Percentiles rank a stretch among this genome's conserved stretches.
These are phyloP conservation scores for Trichosporon sp. DNA, from an alignment of 1,284 basidiomycete species.

Conservation along the genomic window DNA sequence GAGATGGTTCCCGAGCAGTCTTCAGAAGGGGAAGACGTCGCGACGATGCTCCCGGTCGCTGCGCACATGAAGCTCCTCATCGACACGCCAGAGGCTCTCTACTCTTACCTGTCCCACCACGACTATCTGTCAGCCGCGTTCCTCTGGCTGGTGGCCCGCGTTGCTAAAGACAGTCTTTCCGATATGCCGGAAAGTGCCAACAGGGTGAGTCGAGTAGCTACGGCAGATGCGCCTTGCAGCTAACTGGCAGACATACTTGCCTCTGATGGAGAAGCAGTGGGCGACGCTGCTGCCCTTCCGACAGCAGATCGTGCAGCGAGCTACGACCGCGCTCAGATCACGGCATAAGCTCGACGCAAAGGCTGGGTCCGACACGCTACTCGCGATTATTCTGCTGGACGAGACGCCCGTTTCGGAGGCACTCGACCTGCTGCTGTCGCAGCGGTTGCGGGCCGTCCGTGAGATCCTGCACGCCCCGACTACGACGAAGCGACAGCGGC, in stretches of 20 bases:
- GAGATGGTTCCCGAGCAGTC: slow-evolving; percentile 1
- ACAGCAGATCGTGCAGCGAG: slow-evolving; percentile 74
- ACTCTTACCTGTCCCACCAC: slow-evolving; percentile 73
- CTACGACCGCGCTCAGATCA: slow-evolving; percentile 65
- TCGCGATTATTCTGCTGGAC: slow-evolving; percentile 78
- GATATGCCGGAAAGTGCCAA: slow-evolving; percentile 34
- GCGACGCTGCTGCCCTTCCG: slow-evolving; percentile 76
- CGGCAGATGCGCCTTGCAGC: neutral
- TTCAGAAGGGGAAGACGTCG: slow-evolving; percentile 49
- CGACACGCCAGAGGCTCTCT: slow-evolving; percentile 76
- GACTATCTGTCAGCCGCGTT: slow-evolving; percentile 75
- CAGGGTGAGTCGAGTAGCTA: slow-evolving; percentile 25
- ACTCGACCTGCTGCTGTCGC: slow-evolving; percentile 63
- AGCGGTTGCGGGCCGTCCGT: slow-evolving; percentile 65
- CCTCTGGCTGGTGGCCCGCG: slow-evolving; percentile 77
- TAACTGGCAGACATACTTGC: slow-evolving; percentile 51
- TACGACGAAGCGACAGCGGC: slow-evolving; percentile 10
- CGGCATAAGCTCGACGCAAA: slow-evolving; percentile 49
- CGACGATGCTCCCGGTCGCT: slow-evolving; percentile 67
- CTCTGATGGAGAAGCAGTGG: slow-evolving; percentile 83
- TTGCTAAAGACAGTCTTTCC: slow-evolving; percentile 54
- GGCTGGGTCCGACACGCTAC: slow-evolving; percentile 67
- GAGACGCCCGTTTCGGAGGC: slow-evolving; percentile 69
- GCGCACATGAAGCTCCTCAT: slow-evolving; percentile 81
- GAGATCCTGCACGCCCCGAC: slow-evolving; percentile 34